Conservation (phyloP, 192 early-diverging fungal genomes). For the Coemansia reversa region DNA sequence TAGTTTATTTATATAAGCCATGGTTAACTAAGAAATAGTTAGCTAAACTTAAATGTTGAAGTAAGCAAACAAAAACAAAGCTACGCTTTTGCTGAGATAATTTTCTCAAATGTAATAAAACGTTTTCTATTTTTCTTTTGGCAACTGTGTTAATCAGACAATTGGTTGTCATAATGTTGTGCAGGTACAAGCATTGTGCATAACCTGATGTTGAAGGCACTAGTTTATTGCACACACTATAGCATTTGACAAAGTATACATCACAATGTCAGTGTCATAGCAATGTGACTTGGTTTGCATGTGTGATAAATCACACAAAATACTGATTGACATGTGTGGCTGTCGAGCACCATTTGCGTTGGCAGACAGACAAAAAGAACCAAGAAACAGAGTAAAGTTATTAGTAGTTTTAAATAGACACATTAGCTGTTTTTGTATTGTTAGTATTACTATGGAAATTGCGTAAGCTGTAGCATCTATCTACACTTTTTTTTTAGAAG, state of each 20-base stretch:
- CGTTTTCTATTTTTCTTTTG: neutral
- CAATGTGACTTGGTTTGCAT: neutral
- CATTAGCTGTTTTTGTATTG: too few species aligned
- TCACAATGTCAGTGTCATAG: too few species aligned
- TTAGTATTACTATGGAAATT: too few species aligned
- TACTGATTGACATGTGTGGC: neutral
- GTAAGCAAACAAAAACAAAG: too few species aligned
- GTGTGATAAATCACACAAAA: neutral
- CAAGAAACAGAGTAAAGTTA: too few species aligned
- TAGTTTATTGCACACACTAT: neutral
- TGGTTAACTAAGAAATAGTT: neutral
- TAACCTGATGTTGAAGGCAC: neutral
- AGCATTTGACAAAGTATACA: neutral
- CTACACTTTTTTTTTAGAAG: too few species aligned
- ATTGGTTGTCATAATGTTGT: neutral
- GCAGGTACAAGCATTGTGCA: neutral
- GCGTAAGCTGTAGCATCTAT: too few species aligned
- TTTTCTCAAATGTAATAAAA: neutral
- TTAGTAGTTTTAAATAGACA: too few species aligned
- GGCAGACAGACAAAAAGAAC: too few species aligned
- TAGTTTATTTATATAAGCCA: neutral
- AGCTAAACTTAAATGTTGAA: too few species aligned
- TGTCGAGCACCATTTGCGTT: too few species aligned
- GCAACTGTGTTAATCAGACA: neutral
- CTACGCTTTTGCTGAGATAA: too few species aligned